These are phyloP conservation scores for Tricholoma furcatifolium DNA, from an alignment of 768 basidiomycete species.

Conservation along the genomic window DNA sequence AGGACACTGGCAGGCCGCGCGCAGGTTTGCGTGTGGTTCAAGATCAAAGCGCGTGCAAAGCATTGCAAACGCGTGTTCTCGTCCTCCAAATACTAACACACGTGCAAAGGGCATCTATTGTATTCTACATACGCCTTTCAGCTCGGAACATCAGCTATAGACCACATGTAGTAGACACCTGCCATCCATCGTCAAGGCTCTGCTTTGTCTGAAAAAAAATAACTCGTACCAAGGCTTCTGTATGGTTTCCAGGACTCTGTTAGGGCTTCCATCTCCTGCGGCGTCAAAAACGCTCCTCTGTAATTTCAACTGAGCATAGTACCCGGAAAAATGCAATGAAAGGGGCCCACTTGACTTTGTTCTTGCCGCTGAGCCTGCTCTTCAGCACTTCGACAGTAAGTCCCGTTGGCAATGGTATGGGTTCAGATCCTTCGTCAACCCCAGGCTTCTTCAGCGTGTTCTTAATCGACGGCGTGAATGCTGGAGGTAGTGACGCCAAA, in stretches of 20 bases:
- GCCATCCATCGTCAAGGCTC: constrained; percentile 2
- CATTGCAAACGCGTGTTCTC: neutral
- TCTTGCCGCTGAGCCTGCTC: constrained; percentile 63
- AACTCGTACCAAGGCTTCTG: constrained; percentile 63
- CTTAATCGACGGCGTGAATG: constrained; percentile 70
- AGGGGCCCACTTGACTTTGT: constrained; percentile 64
- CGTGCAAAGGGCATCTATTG: constrained; percentile 4
- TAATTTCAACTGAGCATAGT: constrained; percentile 11
- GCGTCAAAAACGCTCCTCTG: constrained; percentile 74
- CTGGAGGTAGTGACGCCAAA: constrained; percentile 44
- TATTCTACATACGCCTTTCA: neutral
- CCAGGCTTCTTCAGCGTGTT: constrained; percentile 44
- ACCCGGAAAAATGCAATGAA: constrained; percentile 1
- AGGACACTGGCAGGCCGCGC: constrained; percentile 12
- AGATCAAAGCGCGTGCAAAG: constrained; percentile 1
- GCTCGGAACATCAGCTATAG: constrained; percentile 48
- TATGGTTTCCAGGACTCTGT: constrained; percentile 82
- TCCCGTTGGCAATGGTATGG: constrained; percentile 53
- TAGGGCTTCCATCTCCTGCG: constrained; percentile 77
- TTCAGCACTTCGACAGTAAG: constrained; percentile 57
- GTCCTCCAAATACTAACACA: constrained; percentile 2
- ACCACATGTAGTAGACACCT: constrained; percentile 91
- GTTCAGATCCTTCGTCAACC: constrained; percentile 19
- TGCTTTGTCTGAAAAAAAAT: neutral
- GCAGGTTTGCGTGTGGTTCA: constrained; percentile 16